Evolutionary conservation across 2,329 filamentous ascomycete species (phyloP), one percentile per base, ranked within the genome.

Genomic region (Fusarium sp.): DNA sequence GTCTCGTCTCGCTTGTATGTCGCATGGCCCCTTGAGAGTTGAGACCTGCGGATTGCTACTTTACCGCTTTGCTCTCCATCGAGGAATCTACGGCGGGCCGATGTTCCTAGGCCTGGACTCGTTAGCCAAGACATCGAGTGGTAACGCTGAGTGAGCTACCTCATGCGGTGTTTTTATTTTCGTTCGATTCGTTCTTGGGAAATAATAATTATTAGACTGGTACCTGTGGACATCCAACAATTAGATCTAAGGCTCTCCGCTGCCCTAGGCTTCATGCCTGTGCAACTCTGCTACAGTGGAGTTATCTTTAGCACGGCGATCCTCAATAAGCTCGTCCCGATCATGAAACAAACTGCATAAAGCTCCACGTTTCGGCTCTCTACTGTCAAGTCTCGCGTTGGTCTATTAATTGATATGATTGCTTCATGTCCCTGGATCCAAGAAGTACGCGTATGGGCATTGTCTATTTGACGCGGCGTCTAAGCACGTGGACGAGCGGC

Each of bases 31-130:
- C 31, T 51, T 25, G 31, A 28, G 43, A 45, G 23, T 51, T 25
- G 31, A 28, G 43, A 45, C 25, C 26, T 16, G 25, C 43, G 26
- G 43, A 25, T n/a, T 7, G 21, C 43, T 45, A n/a, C 43, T 18
- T 4, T 45, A n/a, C 43, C 23, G 7, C 18, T 45, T 45, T 28
- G 14, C 31, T 51, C 18, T 23, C n/a, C 7, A 14, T 23, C n/a
- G 18, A 45, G 23, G n/a, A 71, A 69, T 65, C 69, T 69, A 62
- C 69, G 57, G 73, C 73, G 68, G 67, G 19, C 69, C 71, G 65
- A 65, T 69, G 30, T 68, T 69, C 71, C 64, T 50, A 16, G 13
- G 62, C 34, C 49, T 58, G 34, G 63, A 41, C 42, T 39, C n/a
- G 30, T 18, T 21, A 45, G 26, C 43, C 34, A 59, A 43, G 34